Base-by-base conservation (phyloP, 306 rosid species). In the Astragalus membranaceus region DNA sequence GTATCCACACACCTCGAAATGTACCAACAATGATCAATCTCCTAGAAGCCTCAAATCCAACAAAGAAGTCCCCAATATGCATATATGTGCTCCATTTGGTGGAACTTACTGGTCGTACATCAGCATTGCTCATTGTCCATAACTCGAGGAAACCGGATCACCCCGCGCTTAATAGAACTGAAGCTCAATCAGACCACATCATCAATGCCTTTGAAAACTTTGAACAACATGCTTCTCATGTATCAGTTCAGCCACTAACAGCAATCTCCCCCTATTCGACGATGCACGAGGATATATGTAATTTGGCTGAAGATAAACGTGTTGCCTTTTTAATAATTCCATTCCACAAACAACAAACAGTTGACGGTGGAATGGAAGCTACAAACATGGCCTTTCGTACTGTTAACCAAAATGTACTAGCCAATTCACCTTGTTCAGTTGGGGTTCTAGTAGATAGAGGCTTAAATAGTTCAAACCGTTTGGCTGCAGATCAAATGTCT, bases 391-490 rank as follows among this genome's bases (percentile, higher is more conserved):
- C 95, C 0, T 77, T 80, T 32, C 81, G 97, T 39, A 70, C 64
- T 0, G 80, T 94, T 5, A 94, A 94, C 85, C 92, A 79, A 44
- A 86, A 91, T 43, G 80, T 94, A 3, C 81, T 94, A 2, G 79
- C 72, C 1, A 80, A 72, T 20, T 79, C 97, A 1, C 97, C 97
- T 62, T 94, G 97, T 82, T 91, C 97, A 0, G 91, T 94, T n/a
- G 97, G 96, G 20, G 86, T 94, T 26, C 80, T 91, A 8, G 92
- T 94, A 1, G 99, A 94, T 49, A 75, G 96, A 70, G 97, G 99
- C 53, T 73, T 94, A 3, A 86, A 50, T 12, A 76, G 78, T 20
- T 64, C 82, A 5, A 85, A 69, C 17, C 83, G 79, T 36, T 11
- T 81, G 33, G 37, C 78, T 7, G 58, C 86, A 1, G 88, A 77